Evolutionary conservation across 2,329 filamentous ascomycete species (phyloP).

Genomic region (Macroventuria anomochaeta): DNA sequence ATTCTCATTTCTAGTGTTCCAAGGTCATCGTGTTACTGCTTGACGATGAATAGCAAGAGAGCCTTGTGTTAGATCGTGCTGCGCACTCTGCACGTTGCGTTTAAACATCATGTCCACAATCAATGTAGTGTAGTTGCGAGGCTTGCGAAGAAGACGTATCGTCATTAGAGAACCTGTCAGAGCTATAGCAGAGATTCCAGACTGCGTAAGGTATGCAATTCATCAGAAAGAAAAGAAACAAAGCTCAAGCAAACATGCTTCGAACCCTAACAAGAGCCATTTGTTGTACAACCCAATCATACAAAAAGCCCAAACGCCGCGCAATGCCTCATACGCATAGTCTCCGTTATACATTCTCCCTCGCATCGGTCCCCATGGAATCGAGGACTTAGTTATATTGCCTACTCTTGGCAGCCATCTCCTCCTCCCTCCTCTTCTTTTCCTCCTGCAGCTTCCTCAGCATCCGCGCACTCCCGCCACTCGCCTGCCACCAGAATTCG

Average conservation of each 20-base stretch:
- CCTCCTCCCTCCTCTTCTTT: constrained; percentile 40
- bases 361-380: background rate
- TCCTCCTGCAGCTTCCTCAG: constrained; percentile 44
- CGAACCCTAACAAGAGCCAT: background rate
- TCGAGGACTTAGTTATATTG: constrained; percentile 33
- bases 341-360: background rate
- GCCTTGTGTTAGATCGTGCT: background rate
- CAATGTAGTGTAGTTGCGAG: too few species aligned
- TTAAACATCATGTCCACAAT: too few species aligned
- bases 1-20: background rate
- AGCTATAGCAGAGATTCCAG: constrained; percentile 1
- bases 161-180: constrained; percentile 1
- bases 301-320: constrained; percentile 16
- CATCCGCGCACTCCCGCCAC: constrained; percentile 70
- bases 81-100: background rate
- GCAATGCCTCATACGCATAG: constrained; percentile 16
- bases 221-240: background rate
- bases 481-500: constrained; percentile 92
- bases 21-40: too few species aligned
- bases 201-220: background rate
- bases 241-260: background rate
- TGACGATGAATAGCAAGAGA: too few species aligned
- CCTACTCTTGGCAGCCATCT: constrained; percentile 26
- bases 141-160: background rate
- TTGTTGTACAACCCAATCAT: constrained; percentile 9